Conservation (phyloP, 2,329 filamentous ascomycete species). For the Furcasterigmium furcatum region DNA sequence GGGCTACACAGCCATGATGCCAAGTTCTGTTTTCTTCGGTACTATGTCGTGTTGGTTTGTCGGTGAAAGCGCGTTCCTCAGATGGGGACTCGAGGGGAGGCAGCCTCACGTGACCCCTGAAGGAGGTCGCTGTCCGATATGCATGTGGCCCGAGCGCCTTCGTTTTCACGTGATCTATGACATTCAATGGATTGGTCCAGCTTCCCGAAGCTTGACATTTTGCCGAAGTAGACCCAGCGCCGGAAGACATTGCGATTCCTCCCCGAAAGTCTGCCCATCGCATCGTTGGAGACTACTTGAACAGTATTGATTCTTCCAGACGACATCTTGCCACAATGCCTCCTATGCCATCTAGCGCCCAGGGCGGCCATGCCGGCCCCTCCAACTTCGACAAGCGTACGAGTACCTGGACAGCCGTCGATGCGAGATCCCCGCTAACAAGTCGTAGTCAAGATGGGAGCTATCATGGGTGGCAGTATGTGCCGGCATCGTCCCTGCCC, state of each 20-base stretch:
- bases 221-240: slow-evolving; percentile 11
- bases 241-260: slow-evolving; percentile 2
- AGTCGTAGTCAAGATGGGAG: slow-evolving; percentile 86
- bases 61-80: too few relatives aligned
- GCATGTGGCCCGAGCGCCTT: too few relatives aligned
- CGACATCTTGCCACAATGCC: slow-evolving; percentile 27
- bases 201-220: neutral
- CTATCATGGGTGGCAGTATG: slow-evolving; percentile 97
- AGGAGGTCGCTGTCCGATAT: too few relatives aligned
- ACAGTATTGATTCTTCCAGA: neutral
- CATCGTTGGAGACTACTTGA: slow-evolving; percentile 4
- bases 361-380: slow-evolving; percentile 36
- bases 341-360: slow-evolving; percentile 34
- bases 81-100: too few relatives aligned
- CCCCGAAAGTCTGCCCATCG: slow-evolving; percentile 7
- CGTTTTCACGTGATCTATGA: slow-evolving; percentile 6
- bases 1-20: too few relatives aligned
- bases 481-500: slow-evolving; percentile 17
- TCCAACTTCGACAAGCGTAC: slow-evolving; percentile 55
- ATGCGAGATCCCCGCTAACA: slow-evolving; percentile 13
- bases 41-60: too few relatives aligned
- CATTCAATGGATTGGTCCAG: slow-evolving; percentile 16
- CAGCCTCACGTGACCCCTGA: too few relatives aligned
- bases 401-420: slow-evolving; percentile 3
- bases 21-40: too few relatives aligned